Percentiles rank a stretch among this genome's conserved stretches.
Evolutionary conservation across 2,329 filamentous ascomycete species (phyloP).

Genomic region (Aureobasidium sp.): DNA sequence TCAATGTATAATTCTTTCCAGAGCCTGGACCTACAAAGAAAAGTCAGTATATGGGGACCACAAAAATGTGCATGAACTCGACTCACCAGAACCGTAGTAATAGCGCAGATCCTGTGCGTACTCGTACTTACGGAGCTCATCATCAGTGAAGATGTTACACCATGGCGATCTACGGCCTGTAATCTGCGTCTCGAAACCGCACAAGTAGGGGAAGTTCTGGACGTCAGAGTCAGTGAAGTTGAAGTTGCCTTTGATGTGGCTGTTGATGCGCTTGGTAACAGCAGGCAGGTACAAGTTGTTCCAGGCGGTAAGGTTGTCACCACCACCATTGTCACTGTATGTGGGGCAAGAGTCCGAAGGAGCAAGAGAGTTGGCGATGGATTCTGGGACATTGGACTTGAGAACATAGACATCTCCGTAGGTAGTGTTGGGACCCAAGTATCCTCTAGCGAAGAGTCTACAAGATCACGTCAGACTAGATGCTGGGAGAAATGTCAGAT

Average conservation of each 20-base stretch:
- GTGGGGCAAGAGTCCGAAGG: constrained; percentile 57
- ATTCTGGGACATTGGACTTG: constrained; percentile 47
- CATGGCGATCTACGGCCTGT: constrained; percentile 51
- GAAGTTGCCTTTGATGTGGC: constrained; percentile 43
- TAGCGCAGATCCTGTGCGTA: constrained; percentile 62
- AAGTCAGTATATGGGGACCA: constrained; percentile 21
- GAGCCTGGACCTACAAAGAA: constrained; percentile 52
- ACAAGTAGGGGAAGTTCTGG: constrained; percentile 57
- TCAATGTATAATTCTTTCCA: constrained; percentile 48
- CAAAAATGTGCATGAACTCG: neutral
- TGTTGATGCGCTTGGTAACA: constrained; percentile 49
- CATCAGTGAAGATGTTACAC: constrained; percentile 53
- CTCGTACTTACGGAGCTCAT: constrained; percentile 56
- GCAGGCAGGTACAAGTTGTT: constrained; percentile 47
- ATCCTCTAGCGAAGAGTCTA: constrained; percentile 55
- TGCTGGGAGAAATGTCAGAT: neutral
- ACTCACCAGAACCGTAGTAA: constrained; percentile 32
- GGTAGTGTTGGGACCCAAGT: constrained; percentile 50
- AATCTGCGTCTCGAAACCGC: constrained; percentile 63
- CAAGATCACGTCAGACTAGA: neutral
- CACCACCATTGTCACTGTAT: constrained; percentile 49
- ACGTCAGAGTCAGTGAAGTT: constrained; percentile 47
- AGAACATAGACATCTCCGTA: constrained; percentile 53
- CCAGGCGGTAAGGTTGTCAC: constrained; percentile 43
- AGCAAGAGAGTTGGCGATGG: constrained; percentile 56